Base-by-base conservation (phyloP, 768 basidiomycete species). In the Multifurca ochricompacta region DNA sequence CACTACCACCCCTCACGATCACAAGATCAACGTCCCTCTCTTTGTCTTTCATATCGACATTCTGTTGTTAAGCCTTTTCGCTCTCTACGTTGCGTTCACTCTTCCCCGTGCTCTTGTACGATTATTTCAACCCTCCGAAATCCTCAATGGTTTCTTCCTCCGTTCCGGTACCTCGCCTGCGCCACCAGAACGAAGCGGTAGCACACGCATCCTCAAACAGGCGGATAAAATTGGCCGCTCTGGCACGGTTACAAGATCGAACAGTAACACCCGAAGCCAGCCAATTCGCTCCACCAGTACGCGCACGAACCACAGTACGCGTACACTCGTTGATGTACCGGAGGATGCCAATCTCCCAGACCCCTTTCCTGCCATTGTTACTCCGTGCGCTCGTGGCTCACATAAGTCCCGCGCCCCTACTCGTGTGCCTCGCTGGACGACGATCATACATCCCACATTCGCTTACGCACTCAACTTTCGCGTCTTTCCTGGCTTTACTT, bases 391-490 rank as follows among this genome's bases (percentile, higher is more conserved):
- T 21, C 40, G 52, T 3, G 25, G 39, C 13, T 23, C 30, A 35
- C 13, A 28, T 16, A 39, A 47, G 44, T n/a, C n/a, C n/a, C n/a
- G 44, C 44, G 43, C 53, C 11, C 73, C 73, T 1, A 63, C 66
- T 3, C 68, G 74, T 54, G 63, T 72, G n/a, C 68, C 71, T 16
- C 63, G 66, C 31, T 73, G 71, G 69, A 65, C 69, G 31, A 63
- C 70, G 13, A 37, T 66, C 21, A 35, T 67, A n/a, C 72, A 72
- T 11, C 66, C 66, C 31, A 54, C 42, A 2, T 11, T 70, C n/a
- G 67, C 68, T 2, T 64, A 60, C 25, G 59, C 65, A 41, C 63
- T 75, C 25, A 61, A 68, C 41, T 60, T 65, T 18, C 67, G 71
- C 16, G 56, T 77, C 31, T 51, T 65, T 27, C 56, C 69, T 7